Evolutionary conservation across 1,284 basidiomycete genomes (phyloP), one percentile per base, ranked within the genome.

Genomic region (Trichosporon sp.): DNA sequence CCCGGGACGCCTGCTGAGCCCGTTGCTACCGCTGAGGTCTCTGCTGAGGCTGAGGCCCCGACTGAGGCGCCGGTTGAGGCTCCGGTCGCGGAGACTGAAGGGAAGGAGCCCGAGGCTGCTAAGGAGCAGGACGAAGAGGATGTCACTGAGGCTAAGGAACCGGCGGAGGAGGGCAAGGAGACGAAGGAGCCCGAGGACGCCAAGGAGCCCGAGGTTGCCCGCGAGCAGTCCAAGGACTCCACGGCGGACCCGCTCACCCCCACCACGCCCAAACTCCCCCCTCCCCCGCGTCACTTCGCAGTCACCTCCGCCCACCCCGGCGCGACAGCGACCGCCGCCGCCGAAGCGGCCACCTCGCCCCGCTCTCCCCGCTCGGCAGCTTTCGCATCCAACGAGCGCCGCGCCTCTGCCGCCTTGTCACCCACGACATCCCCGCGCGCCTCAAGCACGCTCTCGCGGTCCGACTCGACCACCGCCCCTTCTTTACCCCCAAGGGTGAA

Each of bases 401-500:
- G 26, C n/a, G 67, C 8, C 26, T 26, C 26, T 10, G 54, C 12
- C 26, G 21, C 26, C 14, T 2, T 40, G 38, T 40, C 38, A 11
- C 38, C 31, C 59, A 6, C 32, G 1, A 35, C 19, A 12, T 31
- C 56, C 2, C 56, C 26, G 2, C 56, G 56, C 7, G n/a, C 59
- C 14, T 35, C 31, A 4, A 63, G 14, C 6, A 5, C 43, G 2
- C 43, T 46, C 43, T 46, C 43, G 16, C 43, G 43, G 14, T 5
- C 16, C 43, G 7, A 46, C 43, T 46, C 43, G 59, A 7, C 76
- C 80, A 59, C 74, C 54, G 35, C 66, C 11, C 48, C 56, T 8
- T 12, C 51, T n/a, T 19, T 31, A 2, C 46, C 66, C 19, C 66
- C 54, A n/a, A 37, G 51, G 1, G 48, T 67, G 12, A 65, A 31